phyloP scores from a whole-genome alignment of 352 stramenopile genomes.

The Pythium phragmiticola region DNA sequence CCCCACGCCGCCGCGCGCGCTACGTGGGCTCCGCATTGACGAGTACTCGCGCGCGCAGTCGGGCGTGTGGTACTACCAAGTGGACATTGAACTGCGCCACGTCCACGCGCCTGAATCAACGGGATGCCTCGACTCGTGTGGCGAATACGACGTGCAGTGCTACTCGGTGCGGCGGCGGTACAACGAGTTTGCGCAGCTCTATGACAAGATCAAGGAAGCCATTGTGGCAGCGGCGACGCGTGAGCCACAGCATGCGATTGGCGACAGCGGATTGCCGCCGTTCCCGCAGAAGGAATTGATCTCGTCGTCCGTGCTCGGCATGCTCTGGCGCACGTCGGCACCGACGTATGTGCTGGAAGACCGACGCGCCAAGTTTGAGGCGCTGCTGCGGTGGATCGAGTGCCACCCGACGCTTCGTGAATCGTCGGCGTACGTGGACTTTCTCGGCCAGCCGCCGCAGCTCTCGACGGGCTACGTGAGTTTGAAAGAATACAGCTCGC shows the following conservation, averaged over 20 bases:
- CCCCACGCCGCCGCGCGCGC: conserved; percentile 1
- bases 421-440: conserved; percentile 38
- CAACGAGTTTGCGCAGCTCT: conserved; percentile 61
- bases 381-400: conserved; percentile 61
- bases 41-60: conserved; percentile 47
- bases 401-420: conserved; percentile 40
- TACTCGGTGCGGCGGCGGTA: conserved; percentile 71
- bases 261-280: conserved; percentile 28
- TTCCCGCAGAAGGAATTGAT: conserved; percentile 63
- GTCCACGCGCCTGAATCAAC: conserved; percentile 22
- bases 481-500: conserved; percentile 71
- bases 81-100: conserved; percentile 47
- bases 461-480: conserved; percentile 61
- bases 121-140: conserved; percentile 14
- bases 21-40: conserved; percentile 41
- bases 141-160: conserved; percentile 40
- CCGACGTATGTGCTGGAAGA: conserved; percentile 50
- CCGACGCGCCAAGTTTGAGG: conserved; percentile 50
- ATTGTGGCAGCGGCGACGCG: conserved; percentile 21
- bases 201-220: conserved; percentile 39
- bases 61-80: conserved; percentile 70
- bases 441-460: conserved; percentile 63
- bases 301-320: conserved; percentile 41
- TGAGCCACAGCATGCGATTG: conserved; percentile 17
- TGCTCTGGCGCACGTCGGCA: conserved; percentile 50